phyloP scores from a whole-genome alignment of 306 rosid genomes.

The Quercus suber region DNA sequence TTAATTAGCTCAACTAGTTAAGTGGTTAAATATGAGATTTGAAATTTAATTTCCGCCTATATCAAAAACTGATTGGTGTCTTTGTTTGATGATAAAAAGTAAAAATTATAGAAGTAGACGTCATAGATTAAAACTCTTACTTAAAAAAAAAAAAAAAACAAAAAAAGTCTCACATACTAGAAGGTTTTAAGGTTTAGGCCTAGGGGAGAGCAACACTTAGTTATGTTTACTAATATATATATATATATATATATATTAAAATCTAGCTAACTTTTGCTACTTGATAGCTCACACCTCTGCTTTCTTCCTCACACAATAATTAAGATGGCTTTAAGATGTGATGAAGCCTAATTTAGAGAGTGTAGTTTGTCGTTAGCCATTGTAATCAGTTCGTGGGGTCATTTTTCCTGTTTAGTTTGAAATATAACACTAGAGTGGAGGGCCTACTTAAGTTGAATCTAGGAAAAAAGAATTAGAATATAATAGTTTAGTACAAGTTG shows the following conservation, averaged over 20 bases:
- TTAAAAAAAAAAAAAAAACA: too few species aligned
- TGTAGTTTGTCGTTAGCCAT: slow-evolving; percentile 1
- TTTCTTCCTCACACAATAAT: neutral
- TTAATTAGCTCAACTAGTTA: too few species aligned
- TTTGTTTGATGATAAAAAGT: fast-evolving
- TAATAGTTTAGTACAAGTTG: neutral
- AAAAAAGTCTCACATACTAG: too few species aligned
- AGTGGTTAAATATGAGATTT: too few species aligned
- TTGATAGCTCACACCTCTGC: neutral
- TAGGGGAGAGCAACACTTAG: neutral
- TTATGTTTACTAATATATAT: too few species aligned
- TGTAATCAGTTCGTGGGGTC: neutral
- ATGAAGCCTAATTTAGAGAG: neutral
- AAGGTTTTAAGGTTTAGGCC: neutral
- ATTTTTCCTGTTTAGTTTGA: neutral
- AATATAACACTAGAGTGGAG: neutral
- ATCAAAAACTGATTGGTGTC: too few species aligned
- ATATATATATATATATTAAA: too few species aligned
- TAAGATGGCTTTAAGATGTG: neutral
- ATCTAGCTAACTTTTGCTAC: neutral
- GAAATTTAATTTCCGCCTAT: too few species aligned
- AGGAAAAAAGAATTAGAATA: too few species aligned
- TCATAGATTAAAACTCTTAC: too few species aligned
- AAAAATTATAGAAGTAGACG: too few species aligned
- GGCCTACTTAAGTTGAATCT: slow-evolving; percentile 16